Conservation (phyloP, 257 asterid genomes). For the Solanum bulbocastanum region DNA sequence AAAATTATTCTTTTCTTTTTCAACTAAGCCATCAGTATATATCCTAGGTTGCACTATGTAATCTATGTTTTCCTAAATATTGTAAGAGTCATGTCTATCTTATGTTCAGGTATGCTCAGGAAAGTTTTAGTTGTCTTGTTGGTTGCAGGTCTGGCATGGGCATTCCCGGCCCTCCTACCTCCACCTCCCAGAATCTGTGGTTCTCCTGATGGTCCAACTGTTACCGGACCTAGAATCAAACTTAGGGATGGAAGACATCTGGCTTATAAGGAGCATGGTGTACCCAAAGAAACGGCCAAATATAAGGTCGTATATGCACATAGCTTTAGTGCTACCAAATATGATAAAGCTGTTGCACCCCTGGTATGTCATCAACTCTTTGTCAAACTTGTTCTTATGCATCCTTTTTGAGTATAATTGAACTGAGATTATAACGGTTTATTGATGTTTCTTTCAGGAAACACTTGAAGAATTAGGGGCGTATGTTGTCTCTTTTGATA, state of each 20-base stretch:
- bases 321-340: constrained; percentile 52
- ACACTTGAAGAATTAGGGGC: constrained; percentile 44
- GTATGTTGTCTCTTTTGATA: constrained; percentile 56
- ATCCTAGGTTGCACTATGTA: not conserved
- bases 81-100: not conserved
- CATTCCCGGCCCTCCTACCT: constrained; percentile 35
- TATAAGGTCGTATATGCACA: constrained; percentile 58
- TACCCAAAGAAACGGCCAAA: constrained; percentile 46
- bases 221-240: constrained; percentile 58
- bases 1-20: not conserved
- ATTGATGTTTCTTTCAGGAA: constrained; percentile 21
- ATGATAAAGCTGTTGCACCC: constrained; percentile 36
- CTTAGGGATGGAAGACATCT: constrained; percentile 75
- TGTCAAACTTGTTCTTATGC: not conserved
- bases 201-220: constrained; percentile 39
- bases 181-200: constrained; percentile 63
- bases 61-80: not conserved
- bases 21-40: not conserved
- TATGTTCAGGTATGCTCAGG: constrained; percentile 43
- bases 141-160: constrained; percentile 54
- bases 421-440: not conserved
- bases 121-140: constrained; percentile 31
- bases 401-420: not conserved
- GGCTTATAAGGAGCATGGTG: constrained; percentile 79
- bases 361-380: constrained; percentile 30